These are phyloP conservation scores for Backusella tuberculispora DNA, from an alignment of 192 early-diverging fungal species.

Conservation along the genomic window DNA sequence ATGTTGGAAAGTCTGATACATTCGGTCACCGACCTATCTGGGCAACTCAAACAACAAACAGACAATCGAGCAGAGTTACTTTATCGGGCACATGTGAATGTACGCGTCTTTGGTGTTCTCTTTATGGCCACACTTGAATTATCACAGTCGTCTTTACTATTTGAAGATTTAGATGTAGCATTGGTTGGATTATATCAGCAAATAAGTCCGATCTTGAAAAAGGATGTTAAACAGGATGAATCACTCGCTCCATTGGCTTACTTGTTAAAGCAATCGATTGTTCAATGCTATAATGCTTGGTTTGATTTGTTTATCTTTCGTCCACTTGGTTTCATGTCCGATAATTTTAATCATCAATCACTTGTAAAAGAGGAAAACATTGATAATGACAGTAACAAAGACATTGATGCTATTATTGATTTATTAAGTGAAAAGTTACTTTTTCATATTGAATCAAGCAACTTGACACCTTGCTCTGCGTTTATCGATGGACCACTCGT, in stretches of 20 bases:
- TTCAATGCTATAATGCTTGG: constrained; percentile 57
- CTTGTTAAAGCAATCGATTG: constrained; percentile 50
- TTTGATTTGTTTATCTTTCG: constrained; percentile 54
- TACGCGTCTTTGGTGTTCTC: background rate
- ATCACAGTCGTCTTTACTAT: background rate
- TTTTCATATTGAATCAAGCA: constrained; percentile 64
- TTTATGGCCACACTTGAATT: background rate
- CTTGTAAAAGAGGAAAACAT: constrained; percentile 8
- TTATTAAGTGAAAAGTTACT: constrained; percentile 56
- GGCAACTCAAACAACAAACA: background rate
- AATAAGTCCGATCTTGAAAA: background rate
- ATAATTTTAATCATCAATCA: constrained; percentile 14
- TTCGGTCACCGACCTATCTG: background rate
- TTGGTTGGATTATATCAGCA: background rate
- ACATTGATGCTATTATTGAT: constrained; percentile 31
- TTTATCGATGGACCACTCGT: constrained; percentile 80
- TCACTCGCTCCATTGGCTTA: constrained; percentile 13
- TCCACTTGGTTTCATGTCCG: constrained; percentile 36
- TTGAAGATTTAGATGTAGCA: background rate
- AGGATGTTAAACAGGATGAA: background rate
- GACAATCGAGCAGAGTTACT: background rate
- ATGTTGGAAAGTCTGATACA: background rate
- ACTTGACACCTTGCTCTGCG: constrained; percentile 55
- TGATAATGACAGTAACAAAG: constrained; percentile 17
- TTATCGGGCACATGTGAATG: constrained; percentile 4